Evolutionary conservation across 257 asterid genomes (phyloP).

Genomic region (Lantana camara): DNA sequence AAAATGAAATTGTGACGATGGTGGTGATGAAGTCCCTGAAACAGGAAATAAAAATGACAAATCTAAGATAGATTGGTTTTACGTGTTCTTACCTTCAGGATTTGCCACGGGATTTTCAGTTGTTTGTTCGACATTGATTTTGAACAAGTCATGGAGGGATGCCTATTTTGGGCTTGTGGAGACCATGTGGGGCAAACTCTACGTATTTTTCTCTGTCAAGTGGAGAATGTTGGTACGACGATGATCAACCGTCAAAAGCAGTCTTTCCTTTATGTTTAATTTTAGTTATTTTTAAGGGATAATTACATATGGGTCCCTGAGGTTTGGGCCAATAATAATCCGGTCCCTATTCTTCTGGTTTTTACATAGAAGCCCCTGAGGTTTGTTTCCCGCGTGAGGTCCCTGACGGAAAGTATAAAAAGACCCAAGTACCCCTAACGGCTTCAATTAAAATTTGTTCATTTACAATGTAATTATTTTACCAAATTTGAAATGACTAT

Average conservation of each 20-base stretch:
- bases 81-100: conserved; percentile 26
- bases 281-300: too few species aligned
- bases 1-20: conserved; percentile 6
- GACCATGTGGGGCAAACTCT: not conserved
- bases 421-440: too few species aligned
- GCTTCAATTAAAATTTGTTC: too few species aligned
- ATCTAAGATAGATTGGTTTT: conserved; percentile 16
- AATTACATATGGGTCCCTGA: too few species aligned
- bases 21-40: not conserved
- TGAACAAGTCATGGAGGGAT: conserved; percentile 24
- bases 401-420: too few species aligned
- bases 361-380: too few species aligned
- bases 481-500: too few species aligned
- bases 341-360: too few species aligned
- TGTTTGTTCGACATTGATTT: not conserved
- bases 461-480: too few species aligned
- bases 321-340: too few species aligned
- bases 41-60: not conserved
- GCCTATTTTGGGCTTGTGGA: not conserved
- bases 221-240: conserved; percentile 1
- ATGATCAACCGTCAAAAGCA: not conserved
- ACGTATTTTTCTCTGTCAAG: conserved; percentile 4
- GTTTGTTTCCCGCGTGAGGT: too few species aligned
- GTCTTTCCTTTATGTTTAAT: too few species aligned
- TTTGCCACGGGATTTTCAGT: conserved; percentile 21